Percentiles rank a stretch among this genome's conserved stretches.
These are phyloP conservation scores for Anthostomella pinea DNA, from an alignment of 2,329 filamentous ascomycete genomes.

Conservation along the genomic window DNA sequence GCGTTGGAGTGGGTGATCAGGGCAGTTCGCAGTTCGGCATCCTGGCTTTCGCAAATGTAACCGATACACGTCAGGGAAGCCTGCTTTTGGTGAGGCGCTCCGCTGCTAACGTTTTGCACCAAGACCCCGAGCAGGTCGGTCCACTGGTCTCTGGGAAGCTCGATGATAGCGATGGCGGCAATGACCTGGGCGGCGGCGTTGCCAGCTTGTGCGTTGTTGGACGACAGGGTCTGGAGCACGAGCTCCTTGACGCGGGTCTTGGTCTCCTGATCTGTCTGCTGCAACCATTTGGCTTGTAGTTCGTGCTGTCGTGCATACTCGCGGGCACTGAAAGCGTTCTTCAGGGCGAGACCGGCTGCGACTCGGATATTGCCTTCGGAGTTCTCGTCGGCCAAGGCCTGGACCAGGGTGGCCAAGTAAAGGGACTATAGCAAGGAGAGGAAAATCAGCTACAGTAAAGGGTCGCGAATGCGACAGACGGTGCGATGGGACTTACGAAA, in stretches of 20 bases:
- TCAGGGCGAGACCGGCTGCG: slow-evolving; percentile 92
- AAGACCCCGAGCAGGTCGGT: slow-evolving; percentile 82
- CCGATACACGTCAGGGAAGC: slow-evolving; percentile 93
- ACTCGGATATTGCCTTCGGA: slow-evolving; percentile 81
- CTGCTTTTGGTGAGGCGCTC: slow-evolving; percentile 86
- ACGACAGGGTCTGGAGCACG: slow-evolving; percentile 82
- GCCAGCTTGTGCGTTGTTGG: slow-evolving; percentile 77
- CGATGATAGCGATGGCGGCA: slow-evolving; percentile 89
- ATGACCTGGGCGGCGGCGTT: slow-evolving; percentile 92
- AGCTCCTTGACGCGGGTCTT: slow-evolving; percentile 87
- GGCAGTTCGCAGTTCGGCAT: slow-evolving; percentile 77
- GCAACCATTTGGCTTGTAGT: slow-evolving; percentile 90
- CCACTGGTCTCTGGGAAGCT: slow-evolving; percentile 92
- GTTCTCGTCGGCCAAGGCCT: slow-evolving; percentile 89
- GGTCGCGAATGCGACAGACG: slow-evolving; percentile 9
- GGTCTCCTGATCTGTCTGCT: slow-evolving; percentile 74
- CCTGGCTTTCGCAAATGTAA: slow-evolving; percentile 96
- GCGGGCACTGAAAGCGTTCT: slow-evolving; percentile 96
- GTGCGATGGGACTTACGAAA: slow-evolving; percentile 64
- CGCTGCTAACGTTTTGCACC: slow-evolving; percentile 89
- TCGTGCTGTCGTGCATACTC: slow-evolving; percentile 84
- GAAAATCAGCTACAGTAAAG: slow-evolving; percentile 14
- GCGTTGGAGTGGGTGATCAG: slow-evolving; percentile 89
- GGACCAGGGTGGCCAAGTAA: slow-evolving; percentile 89
- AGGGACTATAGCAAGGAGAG: slow-evolving; percentile 53